Conservation (phyloP, 345 rosid species). For the Eucalyptus victrix region DNA sequence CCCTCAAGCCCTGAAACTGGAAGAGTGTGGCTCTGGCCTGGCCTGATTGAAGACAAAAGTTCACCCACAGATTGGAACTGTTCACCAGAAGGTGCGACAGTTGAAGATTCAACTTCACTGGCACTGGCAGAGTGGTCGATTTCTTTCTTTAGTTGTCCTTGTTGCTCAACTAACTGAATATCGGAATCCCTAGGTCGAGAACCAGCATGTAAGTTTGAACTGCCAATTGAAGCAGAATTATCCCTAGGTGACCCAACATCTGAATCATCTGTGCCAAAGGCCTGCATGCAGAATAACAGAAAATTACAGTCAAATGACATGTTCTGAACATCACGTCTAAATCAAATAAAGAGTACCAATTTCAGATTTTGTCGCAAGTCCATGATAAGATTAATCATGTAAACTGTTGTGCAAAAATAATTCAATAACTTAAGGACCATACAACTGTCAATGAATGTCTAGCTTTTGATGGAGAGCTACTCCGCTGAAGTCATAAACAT, state of each 20-base stretch:
- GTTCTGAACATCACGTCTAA: background rate
- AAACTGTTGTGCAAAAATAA: background rate
- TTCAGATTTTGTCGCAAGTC: background rate
- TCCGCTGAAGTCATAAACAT: background rate
- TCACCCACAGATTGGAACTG: constrained; percentile 73
- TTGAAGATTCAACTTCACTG: constrained; percentile 29
- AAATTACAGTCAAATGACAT: background rate
- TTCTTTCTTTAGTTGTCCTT: constrained; percentile 35
- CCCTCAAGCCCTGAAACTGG: constrained; percentile 48
- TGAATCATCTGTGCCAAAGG: constrained; percentile 78
- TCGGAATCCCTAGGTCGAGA: constrained; percentile 29
- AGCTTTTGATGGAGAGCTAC: background rate
- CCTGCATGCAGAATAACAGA: constrained; percentile 29
- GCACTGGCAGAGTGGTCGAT: constrained; percentile 32
- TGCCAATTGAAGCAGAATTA: constrained; percentile 25
- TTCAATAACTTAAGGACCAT: background rate
- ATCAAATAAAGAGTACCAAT: background rate
- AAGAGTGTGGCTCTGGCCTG: constrained; percentile 37
- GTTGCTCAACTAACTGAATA: constrained; percentile 36
- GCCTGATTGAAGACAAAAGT: constrained; percentile 49
- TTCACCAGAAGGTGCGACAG: constrained; percentile 40
- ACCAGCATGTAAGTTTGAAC: constrained; percentile 25
- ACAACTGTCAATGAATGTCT: background rate
- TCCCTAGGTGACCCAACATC: constrained; percentile 62
- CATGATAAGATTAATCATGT: background rate